These are phyloP conservation scores for Austroboletus rostrupii DNA, from an alignment of 1,284 basidiomycete species.

Conservation along the genomic window DNA sequence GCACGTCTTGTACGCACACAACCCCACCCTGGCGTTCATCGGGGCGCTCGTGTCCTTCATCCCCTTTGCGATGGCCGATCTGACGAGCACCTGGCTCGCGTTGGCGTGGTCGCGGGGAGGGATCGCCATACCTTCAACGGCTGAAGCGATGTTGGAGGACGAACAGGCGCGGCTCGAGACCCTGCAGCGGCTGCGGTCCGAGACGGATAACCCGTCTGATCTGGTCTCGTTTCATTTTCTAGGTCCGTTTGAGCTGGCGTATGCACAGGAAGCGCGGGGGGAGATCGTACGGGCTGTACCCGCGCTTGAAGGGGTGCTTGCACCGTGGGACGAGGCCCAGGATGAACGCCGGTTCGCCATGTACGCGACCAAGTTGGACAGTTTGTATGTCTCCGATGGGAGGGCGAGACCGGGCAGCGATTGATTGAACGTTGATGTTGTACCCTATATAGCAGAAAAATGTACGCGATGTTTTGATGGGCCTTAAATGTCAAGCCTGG, in stretches of 20 bases:
- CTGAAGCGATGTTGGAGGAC: slow-evolving; percentile 31
- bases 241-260: slow-evolving; percentile 33
- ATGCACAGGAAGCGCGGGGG: slow-evolving; percentile 31
- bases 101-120: slow-evolving; percentile 32
- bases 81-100: slow-evolving; percentile 42
- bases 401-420: not conserved
- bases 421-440: not conserved
- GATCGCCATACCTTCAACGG: slow-evolving; percentile 30
- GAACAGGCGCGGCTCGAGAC: slow-evolving; percentile 32
- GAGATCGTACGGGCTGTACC: slow-evolving; percentile 33
- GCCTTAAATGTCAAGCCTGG: too few relatives aligned
- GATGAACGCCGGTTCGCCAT: slow-evolving; percentile 35
- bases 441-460: too few relatives aligned
- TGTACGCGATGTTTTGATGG: too few relatives aligned
- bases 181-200: slow-evolving; percentile 24
- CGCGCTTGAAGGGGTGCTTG: slow-evolving; percentile 31
- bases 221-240: slow-evolving; percentile 39
- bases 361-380: slow-evolving; percentile 37
- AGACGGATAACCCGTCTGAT: slow-evolving; percentile 34
- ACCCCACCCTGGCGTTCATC: slow-evolving; percentile 42
- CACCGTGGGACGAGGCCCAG: slow-evolving; percentile 38
- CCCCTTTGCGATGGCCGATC: slow-evolving; percentile 42
- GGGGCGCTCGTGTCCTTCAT: slow-evolving; percentile 38
- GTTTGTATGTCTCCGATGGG: slow-evolving; percentile 21
- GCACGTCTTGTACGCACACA: slow-evolving; percentile 43